phyloP scores from a whole-genome alignment of 805 yeast genomes.

The Myxozyma geophila region DNA sequence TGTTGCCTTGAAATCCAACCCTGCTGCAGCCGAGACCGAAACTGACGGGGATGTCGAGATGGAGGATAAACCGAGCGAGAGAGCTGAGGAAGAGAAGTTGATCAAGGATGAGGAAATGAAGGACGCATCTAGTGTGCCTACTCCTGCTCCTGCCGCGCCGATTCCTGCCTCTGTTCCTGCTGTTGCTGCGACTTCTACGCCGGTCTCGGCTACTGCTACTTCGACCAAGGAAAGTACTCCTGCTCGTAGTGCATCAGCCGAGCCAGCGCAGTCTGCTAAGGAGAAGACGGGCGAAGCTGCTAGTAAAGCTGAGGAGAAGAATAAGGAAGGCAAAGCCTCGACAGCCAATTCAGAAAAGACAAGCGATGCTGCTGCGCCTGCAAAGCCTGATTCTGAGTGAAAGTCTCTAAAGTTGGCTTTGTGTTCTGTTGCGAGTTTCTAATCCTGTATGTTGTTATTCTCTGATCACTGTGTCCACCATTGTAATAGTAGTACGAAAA shows the following conservation, averaged over 20 bases:
- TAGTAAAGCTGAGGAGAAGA: neutral
- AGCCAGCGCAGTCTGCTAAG: neutral
- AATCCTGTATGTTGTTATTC: no score
- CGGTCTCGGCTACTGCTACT: neutral
- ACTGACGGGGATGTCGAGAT: conserved; percentile 12
- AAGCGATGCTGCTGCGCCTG: no score
- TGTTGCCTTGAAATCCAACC: neutral
- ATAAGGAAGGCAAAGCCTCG: neutral
- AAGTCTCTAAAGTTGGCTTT: no score
- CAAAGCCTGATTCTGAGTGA: no score
- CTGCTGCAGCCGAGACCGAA: conserved; percentile 2
- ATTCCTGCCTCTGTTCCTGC: neutral
- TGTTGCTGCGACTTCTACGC: neutral
- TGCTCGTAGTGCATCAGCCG: neutral
- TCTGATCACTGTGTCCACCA: no score
- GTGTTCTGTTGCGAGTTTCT: no score
- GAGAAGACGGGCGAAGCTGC: neutral
- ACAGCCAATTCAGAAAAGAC: no score
- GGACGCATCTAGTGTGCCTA: neutral
- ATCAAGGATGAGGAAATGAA: conserved; percentile 23
- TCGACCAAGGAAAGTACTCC: neutral
- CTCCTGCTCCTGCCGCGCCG: neutral
- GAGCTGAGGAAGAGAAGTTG: conserved; percentile 5
- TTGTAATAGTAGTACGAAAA: no score
- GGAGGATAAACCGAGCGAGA: conserved; percentile 1